phyloP scores from a whole-genome alignment of 768 basidiomycete species.

The Tylopilus sp. region DNA sequence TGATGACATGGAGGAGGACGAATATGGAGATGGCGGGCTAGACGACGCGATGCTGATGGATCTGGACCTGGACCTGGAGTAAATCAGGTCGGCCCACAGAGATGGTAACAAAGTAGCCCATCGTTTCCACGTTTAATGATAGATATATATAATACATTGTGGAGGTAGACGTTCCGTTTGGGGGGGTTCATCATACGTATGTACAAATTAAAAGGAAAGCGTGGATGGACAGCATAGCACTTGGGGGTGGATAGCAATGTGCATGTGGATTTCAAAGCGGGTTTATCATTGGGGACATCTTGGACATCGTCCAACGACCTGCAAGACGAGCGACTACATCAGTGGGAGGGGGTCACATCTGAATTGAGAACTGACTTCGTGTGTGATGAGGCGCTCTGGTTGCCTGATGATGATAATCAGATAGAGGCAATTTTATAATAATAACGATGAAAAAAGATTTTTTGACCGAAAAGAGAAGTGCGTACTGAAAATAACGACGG shows the following conservation, averaged over 20 bases:
- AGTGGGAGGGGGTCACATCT: conserved; percentile 6
- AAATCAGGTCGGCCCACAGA: not conserved
- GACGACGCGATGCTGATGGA: conserved; percentile 60
- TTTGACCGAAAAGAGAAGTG: not conserved
- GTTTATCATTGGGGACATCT: conserved; percentile 27
- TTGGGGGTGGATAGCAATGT: not conserved
- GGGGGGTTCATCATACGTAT: conserved; percentile 7
- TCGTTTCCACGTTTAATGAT: not conserved
- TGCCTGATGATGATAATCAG: conserved; percentile 33
- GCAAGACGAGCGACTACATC: conserved; percentile 11
- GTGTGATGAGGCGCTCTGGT: conserved; percentile 48
- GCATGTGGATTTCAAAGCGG: not conserved
- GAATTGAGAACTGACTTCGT: conserved; percentile 38
- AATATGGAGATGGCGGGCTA: conserved; percentile 66
- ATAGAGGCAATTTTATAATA: too few species aligned
- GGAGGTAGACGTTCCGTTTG: not conserved
- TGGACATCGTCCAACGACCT: conserved; percentile 40
- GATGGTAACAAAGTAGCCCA: not conserved
- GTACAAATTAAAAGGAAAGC: conserved; percentile 4
- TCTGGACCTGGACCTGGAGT: conserved; percentile 38
- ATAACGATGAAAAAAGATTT: too few species aligned
- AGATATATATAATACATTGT: conserved; percentile 15
- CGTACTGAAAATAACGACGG: conserved; percentile 55
- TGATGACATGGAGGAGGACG: conserved; percentile 45
- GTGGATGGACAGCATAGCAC: too few species aligned